Conservation (phyloP, 2,329 filamentous ascomycete genomes). For the Aspergillus awamori region DNA sequence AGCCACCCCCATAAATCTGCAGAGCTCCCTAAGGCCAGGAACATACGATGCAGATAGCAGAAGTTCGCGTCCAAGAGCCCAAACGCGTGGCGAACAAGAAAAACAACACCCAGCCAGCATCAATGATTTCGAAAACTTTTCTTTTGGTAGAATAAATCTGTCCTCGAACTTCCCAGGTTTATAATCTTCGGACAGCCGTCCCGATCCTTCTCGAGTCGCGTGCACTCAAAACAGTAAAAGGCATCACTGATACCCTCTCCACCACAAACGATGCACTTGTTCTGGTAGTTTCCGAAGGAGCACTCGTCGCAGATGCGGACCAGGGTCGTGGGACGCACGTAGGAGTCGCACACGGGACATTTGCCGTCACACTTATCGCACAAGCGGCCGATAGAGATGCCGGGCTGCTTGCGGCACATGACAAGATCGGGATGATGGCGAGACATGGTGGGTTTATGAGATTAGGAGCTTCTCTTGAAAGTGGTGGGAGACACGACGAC, state of each 20-base stretch:
- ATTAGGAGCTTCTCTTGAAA: not conserved
- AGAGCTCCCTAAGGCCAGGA: slow-evolving; percentile 4
- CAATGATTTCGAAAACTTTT: slow-evolving; percentile 58
- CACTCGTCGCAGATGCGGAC: slow-evolving; percentile 99
- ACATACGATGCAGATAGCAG: slow-evolving; percentile 8
- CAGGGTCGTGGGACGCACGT: slow-evolving; percentile 95
- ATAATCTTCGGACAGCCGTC: slow-evolving; percentile 99
- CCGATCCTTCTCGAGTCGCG: slow-evolving; percentile 90
- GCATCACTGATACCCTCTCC: slow-evolving; percentile 97
- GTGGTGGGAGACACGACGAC: not conserved
- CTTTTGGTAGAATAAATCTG: slow-evolving; percentile 82
- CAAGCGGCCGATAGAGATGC: slow-evolving; percentile 96
- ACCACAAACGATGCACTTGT: slow-evolving; percentile 98
- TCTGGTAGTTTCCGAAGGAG: slow-evolving; percentile 99
- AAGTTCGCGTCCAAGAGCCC: slow-evolving; percentile 5
- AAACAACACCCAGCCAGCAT: slow-evolving; percentile 20
- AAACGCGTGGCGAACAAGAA: slow-evolving; percentile 14
- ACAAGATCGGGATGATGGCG: slow-evolving; percentile 97
- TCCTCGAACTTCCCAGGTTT: slow-evolving; percentile 92
- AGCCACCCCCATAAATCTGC: not conserved
- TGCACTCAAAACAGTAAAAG: slow-evolving; percentile 99
- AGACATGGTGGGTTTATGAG: slow-evolving; percentile 64
- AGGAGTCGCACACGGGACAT: slow-evolving; percentile 97
- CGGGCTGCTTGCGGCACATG: slow-evolving; percentile 98
- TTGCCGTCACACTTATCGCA: slow-evolving; percentile 99